Conservation (phyloP, 2,329 filamentous ascomycete species). For the Drechmeria coniospora region DNA sequence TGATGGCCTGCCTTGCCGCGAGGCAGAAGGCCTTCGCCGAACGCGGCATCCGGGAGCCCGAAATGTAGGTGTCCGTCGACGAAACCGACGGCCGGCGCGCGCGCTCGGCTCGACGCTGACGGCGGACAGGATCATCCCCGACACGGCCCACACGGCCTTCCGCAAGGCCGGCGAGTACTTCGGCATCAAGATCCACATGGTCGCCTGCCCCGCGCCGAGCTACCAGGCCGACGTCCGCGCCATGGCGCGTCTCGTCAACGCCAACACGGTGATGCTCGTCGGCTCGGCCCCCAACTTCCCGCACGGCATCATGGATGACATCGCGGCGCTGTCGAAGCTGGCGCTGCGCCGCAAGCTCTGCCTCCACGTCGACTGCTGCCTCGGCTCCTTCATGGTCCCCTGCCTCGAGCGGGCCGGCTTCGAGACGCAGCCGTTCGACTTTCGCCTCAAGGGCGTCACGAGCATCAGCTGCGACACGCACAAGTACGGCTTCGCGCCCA, state of each 20-base stretch:
- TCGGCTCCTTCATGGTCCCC: conserved; percentile 88
- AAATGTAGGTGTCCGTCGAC: conserved; percentile 52
- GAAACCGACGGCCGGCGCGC: too few relatives aligned
- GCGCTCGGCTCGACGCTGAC: too few relatives aligned
- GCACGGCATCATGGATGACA: conserved; percentile 95
- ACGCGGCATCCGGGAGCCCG: conserved; percentile 76
- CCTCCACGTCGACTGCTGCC: conserved; percentile 92
- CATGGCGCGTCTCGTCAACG: conserved; percentile 75
- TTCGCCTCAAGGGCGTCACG: conserved; percentile 84
- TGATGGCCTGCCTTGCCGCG: conserved; percentile 86
- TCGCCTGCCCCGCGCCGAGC: conserved; percentile 67
- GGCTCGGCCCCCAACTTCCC: conserved; percentile 96
- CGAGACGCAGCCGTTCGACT: conserved; percentile 78
- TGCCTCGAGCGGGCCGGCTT: conserved; percentile 91
- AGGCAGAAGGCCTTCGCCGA: conserved; percentile 79
- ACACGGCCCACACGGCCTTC: conserved; percentile 92
- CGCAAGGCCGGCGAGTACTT: conserved; percentile 92
- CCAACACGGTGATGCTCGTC: conserved; percentile 85
- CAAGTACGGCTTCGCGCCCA: conserved; percentile 97
- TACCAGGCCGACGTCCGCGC: conserved; percentile 72
- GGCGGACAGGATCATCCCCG: conserved; percentile 62
- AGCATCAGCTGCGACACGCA: conserved; percentile 95
- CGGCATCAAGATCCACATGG: conserved; percentile 85
- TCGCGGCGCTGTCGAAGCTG: conserved; percentile 67
- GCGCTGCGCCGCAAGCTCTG: conserved; percentile 67